Base-by-base conservation (phyloP, 192 early-diverging fungal genomes). In the Coemansia sp. region DNA sequence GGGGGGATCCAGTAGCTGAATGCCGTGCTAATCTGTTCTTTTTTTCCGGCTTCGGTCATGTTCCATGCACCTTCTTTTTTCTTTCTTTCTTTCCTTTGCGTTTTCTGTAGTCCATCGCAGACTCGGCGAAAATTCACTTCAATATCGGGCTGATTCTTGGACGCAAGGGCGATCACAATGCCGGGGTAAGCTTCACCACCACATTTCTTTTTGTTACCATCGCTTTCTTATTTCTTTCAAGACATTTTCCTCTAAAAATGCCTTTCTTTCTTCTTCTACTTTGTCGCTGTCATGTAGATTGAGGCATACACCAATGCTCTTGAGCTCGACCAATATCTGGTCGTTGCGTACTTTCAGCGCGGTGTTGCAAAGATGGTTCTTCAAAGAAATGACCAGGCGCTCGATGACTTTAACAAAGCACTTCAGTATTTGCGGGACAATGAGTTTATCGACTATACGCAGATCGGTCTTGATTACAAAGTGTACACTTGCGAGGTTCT, bases 121-220 rank as follows among this genome's bases (percentile, higher is more conserved):
- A 96, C 72, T 90, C 89, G 16, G 89, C 95, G 44, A 96, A 95
- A 80, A 95, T 98, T 56, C 94, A 95, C 77, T 99, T 98, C 81
- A 99, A 97, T 78, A 93, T 97, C 74, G 95, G 91, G 8, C 88
- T 95, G 65, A 86, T 92, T 47, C 87, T 88, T 57, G 85, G 93
- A 5, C 91, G 89, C 26, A 64, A 92, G 45, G 87, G 87, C 16
- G 86, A 94, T 63, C 84, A 90, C 74, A 84, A 90, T 21, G 86
- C 84, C 67, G 97, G 95, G 72, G 93, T 98, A 87, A 85, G 91
- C 88, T 59, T 52, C 61, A 68, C 41, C 50, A 45, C 1, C 56
- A 57, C 56, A 57, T 10, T 4, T 41, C 15, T 23, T 18, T 40
- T 16, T 0, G n/a, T 9, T 40, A 6, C 9, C 52, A 26, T 10